A percentile compares a stretch with the other conserved stretches of the same genome.
Conservation (phyloP, 805 yeast species). For the Ogataea ganodermae region DNA sequence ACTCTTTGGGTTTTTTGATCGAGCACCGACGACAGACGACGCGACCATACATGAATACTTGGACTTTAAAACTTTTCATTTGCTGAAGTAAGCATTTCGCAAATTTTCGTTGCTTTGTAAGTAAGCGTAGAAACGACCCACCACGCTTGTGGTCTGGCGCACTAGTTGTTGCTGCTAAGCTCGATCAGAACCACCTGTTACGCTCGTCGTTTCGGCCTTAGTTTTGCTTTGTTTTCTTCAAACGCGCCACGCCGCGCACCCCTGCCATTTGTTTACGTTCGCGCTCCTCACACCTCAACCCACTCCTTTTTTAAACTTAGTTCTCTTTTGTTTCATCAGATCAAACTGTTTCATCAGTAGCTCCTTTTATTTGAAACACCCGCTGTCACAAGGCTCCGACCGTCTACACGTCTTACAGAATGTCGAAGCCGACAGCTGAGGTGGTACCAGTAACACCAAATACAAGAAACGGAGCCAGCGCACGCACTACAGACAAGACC, state of each 20-base stretch:
- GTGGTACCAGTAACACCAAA: slow-evolving; percentile 16
- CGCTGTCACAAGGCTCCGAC: neutral
- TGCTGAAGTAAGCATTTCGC: too few relatives aligned
- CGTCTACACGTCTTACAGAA: neutral
- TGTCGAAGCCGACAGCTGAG: slow-evolving; percentile 6
- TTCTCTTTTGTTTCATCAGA: slow-evolving; percentile 11
- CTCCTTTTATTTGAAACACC: neutral
- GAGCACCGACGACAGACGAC: too few relatives aligned
- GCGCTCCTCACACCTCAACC: slow-evolving; percentile 21
- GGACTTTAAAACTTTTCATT: too few relatives aligned
- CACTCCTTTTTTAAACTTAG: slow-evolving; percentile 14
- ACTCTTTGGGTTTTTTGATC: too few relatives aligned
- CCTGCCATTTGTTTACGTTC: neutral
- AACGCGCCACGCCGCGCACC: neutral
- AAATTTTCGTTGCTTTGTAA: too few relatives aligned
- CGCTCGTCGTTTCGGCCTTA: neutral
- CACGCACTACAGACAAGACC: neutral
- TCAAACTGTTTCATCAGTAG: neutral
- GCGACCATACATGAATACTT: too few relatives aligned
- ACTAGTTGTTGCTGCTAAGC: too few relatives aligned
- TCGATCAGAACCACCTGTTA: too few relatives aligned
- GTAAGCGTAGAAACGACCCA: too few relatives aligned
- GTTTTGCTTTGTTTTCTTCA: neutral
- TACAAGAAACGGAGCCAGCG: slow-evolving; percentile 3
- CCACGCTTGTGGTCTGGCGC: too few relatives aligned